Percentiles rank a stretch among this genome's conserved stretches.
These are phyloP conservation scores for Clonostachys rosea DNA, from an alignment of 2,329 filamentous ascomycete species.

Conservation along the genomic window DNA sequence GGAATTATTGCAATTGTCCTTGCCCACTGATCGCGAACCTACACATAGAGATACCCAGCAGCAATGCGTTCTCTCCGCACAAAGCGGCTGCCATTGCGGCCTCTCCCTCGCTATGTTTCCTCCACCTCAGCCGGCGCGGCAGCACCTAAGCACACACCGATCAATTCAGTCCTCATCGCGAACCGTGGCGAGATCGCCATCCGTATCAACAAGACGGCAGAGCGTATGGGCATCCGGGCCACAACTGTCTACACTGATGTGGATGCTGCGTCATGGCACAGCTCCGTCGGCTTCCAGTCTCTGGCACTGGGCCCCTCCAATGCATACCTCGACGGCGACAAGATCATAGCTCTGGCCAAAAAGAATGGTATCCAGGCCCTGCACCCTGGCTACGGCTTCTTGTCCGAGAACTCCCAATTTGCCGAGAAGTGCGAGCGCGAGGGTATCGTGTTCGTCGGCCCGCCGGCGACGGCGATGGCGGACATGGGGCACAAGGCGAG, in stretches of 20 bases:
- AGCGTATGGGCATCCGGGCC: conserved; percentile 83
- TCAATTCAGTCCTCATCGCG: conserved; percentile 85
- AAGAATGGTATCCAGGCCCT: conserved; percentile 83
- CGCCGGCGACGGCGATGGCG: conserved; percentile 73
- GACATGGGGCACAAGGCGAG: conserved; percentile 93
- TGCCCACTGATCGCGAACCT: no score
- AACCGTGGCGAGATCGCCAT: conserved; percentile 97
- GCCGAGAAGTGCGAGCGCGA: conserved; percentile 84
- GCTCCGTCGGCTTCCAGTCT: conserved; percentile 76
- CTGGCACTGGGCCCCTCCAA: conserved; percentile 78
- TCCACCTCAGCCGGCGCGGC: conserved; percentile 21
- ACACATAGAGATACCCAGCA: no score
- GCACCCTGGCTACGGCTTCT: conserved; percentile 93
- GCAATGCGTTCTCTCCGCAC: conserved; percentile 52
- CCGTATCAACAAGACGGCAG: conserved; percentile 84
- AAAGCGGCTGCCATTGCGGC: conserved; percentile 40
- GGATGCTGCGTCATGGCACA: conserved; percentile 83
- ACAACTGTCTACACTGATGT: conserved; percentile 95
- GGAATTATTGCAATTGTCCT: no score
- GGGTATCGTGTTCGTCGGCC: conserved; percentile 91
- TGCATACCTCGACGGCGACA: conserved; percentile 89
- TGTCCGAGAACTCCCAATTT: conserved; percentile 91
- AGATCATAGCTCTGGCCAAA: conserved; percentile 86
- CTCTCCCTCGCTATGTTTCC: conserved; percentile 30
- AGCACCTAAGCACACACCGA: conserved; percentile 36